Evolutionary conservation across 192 early-diverging fungal genomes (phyloP).

Genomic region (Paraglomus occultum): DNA sequence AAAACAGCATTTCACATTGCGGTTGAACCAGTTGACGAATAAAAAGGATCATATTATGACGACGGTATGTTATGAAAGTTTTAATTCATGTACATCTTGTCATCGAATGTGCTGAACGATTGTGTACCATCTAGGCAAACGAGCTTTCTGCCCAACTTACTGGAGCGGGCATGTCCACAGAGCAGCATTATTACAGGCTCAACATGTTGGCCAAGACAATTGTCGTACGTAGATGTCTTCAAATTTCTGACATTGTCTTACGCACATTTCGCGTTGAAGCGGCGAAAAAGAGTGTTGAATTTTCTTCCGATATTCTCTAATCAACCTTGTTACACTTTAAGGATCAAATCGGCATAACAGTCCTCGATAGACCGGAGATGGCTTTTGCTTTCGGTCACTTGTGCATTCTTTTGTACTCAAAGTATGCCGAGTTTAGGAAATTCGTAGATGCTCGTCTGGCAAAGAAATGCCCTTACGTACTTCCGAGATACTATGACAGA

Average conservation of each 20-base stretch:
- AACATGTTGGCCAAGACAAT: neutral
- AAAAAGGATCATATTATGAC: constrained; percentile 33
- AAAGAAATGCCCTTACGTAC: constrained; percentile 68
- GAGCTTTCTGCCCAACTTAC: no score
- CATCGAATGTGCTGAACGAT: neutral
- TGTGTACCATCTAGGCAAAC: neutral
- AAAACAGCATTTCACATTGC: constrained; percentile 34
- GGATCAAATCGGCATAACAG: no score
- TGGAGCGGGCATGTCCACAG: neutral
- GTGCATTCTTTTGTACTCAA: constrained; percentile 52
- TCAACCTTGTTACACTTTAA: neutral
- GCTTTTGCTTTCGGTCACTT: constrained; percentile 70
- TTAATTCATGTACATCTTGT: neutral
- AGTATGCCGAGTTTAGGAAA: constrained; percentile 56
- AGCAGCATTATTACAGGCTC: neutral
- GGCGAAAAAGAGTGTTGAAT: constrained; percentile 62
- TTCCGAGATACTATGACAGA: constrained; percentile 59
- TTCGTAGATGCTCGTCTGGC: constrained; percentile 63
- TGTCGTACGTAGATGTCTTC: neutral
- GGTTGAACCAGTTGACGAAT: constrained; percentile 33
- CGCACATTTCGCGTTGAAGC: neutral
- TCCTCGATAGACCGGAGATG: neutral
- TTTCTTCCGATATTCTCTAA: constrained; percentile 53
- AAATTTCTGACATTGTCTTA: neutral
- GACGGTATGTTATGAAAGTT: constrained; percentile 24